These are phyloP conservation scores for Borovskyia barvae DNA, from an alignment of 208 protist species.

Conservation along the genomic window DNA sequence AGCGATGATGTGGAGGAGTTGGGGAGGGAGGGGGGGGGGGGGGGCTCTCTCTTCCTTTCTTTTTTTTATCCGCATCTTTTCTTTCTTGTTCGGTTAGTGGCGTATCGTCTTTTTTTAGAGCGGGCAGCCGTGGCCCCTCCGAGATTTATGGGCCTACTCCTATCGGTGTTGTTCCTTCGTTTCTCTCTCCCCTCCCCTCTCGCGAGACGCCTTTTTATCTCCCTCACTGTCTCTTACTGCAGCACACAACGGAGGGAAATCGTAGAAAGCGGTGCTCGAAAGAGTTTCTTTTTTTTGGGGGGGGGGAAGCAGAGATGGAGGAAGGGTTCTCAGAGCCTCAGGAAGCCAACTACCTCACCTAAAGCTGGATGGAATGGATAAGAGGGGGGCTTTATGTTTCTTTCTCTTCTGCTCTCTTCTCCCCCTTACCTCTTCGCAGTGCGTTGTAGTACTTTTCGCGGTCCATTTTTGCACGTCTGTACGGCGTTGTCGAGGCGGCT, in stretches of 20 bases:
- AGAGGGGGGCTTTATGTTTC: no score
- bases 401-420: no score
- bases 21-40: no score
- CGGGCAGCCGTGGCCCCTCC: neutral
- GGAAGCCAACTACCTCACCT: no score
- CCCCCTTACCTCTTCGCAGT: no score
- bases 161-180: neutral
- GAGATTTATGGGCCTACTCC: neutral
- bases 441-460: no score
- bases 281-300: no score
- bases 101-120: neutral
- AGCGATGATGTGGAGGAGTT: no score
- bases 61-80: neutral
- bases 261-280: neutral
- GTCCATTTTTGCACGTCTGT: no score
- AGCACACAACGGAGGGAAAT: constrained; percentile 1
- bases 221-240: neutral
- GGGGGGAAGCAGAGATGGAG: constrained; percentile 11
- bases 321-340: neutral
- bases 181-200: neutral
- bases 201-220: neutral
- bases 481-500: no score
- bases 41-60: neutral
- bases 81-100: no score
- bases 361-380: no score